These are phyloP conservation scores for Phytophthora melonis DNA, from an alignment of 352 stramenopile genomes.

Conservation along the genomic window DNA sequence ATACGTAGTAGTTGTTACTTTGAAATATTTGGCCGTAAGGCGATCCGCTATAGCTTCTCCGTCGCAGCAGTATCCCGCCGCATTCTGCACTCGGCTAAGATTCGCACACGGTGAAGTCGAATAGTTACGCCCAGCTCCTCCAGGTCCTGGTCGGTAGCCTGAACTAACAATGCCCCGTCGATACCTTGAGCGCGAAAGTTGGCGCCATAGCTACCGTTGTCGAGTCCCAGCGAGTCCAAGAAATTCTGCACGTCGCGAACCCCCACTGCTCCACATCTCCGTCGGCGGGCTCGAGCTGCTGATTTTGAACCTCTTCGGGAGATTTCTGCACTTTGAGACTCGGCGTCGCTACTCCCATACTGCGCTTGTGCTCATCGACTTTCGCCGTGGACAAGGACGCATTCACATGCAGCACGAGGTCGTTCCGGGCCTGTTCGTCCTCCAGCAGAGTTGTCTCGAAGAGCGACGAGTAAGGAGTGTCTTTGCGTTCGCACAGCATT, in stretches of 20 bases:
- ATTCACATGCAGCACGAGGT: conserved; percentile 56
- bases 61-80: background rate
- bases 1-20: no score
- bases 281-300: conserved; percentile 12
- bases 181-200: conserved; percentile 63
- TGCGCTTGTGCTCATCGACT: conserved; percentile 16
- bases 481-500: conserved; percentile 24
- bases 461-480: conserved; percentile 18
- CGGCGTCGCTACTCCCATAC: background rate
- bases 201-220: conserved; percentile 48
- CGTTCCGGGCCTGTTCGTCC: conserved; percentile 68
- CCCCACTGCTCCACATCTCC: conserved; percentile 40
- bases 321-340: conserved; percentile 13
- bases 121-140: conserved; percentile 75
- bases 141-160: conserved; percentile 66
- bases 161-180: conserved; percentile 64
- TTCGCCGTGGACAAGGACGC: conserved; percentile 23
- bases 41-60: no score
- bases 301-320: conserved; percentile 2
- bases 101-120: conserved; percentile 78
- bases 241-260: conserved; percentile 57
- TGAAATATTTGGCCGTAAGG: no score
- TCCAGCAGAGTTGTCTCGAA: conserved; percentile 52
- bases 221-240: conserved; percentile 58
- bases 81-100: conserved; percentile 47